Percentiles rank a stretch among this genome's conserved stretches.
These are phyloP conservation scores for Selenicereus undatus DNA, from an alignment of 148 eudicot species.

Conservation along the genomic window DNA sequence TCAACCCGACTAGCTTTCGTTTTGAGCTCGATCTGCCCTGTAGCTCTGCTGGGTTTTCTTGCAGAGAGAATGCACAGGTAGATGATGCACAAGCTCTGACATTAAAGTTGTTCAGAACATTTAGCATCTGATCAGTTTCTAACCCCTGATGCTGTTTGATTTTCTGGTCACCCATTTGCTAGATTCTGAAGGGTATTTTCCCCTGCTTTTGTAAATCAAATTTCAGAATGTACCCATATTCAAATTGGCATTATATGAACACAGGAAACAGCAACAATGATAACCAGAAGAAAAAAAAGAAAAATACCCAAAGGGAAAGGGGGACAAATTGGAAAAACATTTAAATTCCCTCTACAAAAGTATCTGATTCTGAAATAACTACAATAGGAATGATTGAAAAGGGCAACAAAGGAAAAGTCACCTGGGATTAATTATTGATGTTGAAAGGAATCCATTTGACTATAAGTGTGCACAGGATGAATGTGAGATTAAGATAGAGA, in stretches of 20 bases:
- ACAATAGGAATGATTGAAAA: neutral
- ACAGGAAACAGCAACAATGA: no score
- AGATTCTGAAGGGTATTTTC: neutral
- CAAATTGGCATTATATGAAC: neutral
- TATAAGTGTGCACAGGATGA: neutral
- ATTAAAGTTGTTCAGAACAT: slow-evolving; percentile 6
- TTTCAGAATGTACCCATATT: neutral
- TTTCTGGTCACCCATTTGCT: slow-evolving; percentile 30
- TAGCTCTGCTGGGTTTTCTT: slow-evolving; percentile 21
- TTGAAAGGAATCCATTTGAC: neutral
- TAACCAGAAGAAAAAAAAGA: neutral
- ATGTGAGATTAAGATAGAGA: neutral
- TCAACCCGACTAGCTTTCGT: slow-evolving; percentile 38
- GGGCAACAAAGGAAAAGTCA: neutral
- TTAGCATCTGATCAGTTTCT: slow-evolving; percentile 17
- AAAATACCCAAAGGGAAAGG: neutral
- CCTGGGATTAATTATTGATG: neutral
- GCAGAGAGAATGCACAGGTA: slow-evolving; percentile 38
- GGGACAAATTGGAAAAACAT: neutral
- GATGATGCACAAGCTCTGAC: slow-evolving; percentile 25
- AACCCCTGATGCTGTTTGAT: slow-evolving; percentile 13
- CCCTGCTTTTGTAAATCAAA: neutral
- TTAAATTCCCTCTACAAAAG: neutral
- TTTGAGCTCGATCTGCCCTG: slow-evolving; percentile 32
- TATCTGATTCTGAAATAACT: no score